Percentiles rank a stretch among this genome's conserved stretches.
Conservation (phyloP, 2,329 filamentous ascomycete species). For the Didymella glomerata region DNA sequence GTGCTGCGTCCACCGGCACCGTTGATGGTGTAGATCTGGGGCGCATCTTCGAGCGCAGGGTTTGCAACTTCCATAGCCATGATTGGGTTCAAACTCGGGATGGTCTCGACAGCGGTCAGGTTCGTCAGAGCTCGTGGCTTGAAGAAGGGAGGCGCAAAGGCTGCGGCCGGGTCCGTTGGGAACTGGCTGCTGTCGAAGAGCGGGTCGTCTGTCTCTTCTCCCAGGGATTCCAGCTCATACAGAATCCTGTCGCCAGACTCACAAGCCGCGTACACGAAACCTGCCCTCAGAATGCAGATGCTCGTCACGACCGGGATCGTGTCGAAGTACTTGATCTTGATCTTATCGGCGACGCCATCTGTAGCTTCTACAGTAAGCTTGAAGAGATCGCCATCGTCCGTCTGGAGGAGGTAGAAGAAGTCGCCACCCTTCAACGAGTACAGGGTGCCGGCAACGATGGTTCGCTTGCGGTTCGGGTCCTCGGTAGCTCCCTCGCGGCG, state of each 20-base stretch:
- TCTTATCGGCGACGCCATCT: conserved; percentile 65
- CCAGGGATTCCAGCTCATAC: conserved; percentile 97
- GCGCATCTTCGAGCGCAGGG: conserved; percentile 88
- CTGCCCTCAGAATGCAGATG: conserved; percentile 92
- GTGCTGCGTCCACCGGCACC: conserved; percentile 88
- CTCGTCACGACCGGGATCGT: conserved; percentile 89
- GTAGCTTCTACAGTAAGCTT: conserved; percentile 96
- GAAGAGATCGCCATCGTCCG: conserved; percentile 97
- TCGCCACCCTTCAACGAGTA: conserved; percentile 89
- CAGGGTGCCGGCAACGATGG: conserved; percentile 91
- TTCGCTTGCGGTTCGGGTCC: conserved; percentile 88
- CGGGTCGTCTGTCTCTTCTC: conserved; percentile 89
- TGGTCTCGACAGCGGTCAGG: conserved; percentile 81
- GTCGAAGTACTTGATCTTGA: conserved; percentile 98
- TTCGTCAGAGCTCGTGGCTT: conserved; percentile 81
- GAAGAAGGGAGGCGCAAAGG: conserved; percentile 85
- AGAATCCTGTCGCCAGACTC: conserved; percentile 94
- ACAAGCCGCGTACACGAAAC: conserved; percentile 90
- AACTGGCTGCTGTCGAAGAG: conserved; percentile 87
- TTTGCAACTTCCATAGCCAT: conserved; percentile 93
- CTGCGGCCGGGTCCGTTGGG: conserved; percentile 74
- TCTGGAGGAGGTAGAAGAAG: conserved; percentile 97
- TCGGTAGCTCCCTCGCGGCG: conserved; percentile 86
- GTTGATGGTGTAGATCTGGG: conserved; percentile 93
- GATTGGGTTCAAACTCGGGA: conserved; percentile 89